Conservation (phyloP, 2,329 filamentous ascomycete genomes). For the Sordariomycetes sp. region DNA sequence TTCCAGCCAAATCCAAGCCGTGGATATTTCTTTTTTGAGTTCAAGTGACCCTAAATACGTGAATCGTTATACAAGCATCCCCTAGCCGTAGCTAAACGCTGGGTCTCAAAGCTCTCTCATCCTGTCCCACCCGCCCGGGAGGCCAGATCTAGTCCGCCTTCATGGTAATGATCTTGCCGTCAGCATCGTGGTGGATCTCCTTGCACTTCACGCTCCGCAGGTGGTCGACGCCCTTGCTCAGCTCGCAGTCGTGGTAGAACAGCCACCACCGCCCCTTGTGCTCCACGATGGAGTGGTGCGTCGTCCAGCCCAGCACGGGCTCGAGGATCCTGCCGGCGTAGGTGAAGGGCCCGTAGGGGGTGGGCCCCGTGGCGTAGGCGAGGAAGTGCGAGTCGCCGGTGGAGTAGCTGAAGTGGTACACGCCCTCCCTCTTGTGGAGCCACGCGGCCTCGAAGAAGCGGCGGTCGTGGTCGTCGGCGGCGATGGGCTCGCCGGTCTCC, state of each 20-base stretch:
- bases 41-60: neutral
- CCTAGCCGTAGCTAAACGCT: neutral
- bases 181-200: slow-evolving; percentile 61
- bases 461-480: slow-evolving; percentile 58
- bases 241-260: slow-evolving; percentile 65
- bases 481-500: slow-evolving; percentile 46
- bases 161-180: slow-evolving; percentile 46
- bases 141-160: slow-evolving; percentile 12
- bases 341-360: slow-evolving; percentile 60
- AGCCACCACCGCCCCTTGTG: slow-evolving; percentile 62
- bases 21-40: neutral
- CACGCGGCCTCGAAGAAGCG: slow-evolving; percentile 76
- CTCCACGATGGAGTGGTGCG: slow-evolving; percentile 70
- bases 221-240: slow-evolving; percentile 60
- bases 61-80: neutral
- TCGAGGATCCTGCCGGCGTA: slow-evolving; percentile 63
- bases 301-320: slow-evolving; percentile 72
- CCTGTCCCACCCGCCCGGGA: neutral
- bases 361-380: slow-evolving; percentile 55
- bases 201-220: slow-evolving; percentile 63
- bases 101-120: too few species aligned
- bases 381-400: slow-evolving; percentile 70
- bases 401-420: slow-evolving; percentile 69
- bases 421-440: slow-evolving; percentile 61
- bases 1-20: neutral